These are phyloP conservation scores for Coniferiporia sulphurascens DNA, from an alignment of 1,284 basidiomycete genomes.

Conservation along the genomic window DNA sequence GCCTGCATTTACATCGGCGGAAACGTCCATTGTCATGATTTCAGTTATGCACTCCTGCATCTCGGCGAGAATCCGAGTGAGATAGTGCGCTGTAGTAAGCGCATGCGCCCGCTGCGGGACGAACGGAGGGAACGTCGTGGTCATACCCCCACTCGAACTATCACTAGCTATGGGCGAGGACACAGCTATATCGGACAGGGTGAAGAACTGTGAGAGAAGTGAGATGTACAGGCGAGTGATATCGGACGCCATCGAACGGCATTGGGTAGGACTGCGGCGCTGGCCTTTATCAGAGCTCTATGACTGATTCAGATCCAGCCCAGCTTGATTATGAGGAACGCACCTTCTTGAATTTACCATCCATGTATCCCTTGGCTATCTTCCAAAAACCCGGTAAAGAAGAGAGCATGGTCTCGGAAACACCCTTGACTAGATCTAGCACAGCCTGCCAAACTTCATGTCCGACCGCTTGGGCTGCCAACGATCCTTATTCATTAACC, in stretches of 20 bases:
- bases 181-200: conserved; percentile 72
- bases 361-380: conserved; percentile 86
- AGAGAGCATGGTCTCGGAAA: conserved; percentile 65
- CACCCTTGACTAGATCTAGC: conserved; percentile 63
- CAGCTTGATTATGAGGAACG: conserved; percentile 9
- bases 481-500: background rate
- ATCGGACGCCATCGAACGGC: conserved; percentile 87
- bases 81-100: conserved; percentile 78
- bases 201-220: conserved; percentile 86
- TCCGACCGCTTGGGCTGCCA: conserved; percentile 52
- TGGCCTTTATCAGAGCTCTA: conserved; percentile 23
- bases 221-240: conserved; percentile 86
- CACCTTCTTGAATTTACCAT: conserved; percentile 87
- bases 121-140: conserved; percentile 44
- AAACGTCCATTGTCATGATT: conserved; percentile 76
- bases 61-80: conserved; percentile 77
- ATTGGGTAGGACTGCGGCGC: conserved; percentile 78
- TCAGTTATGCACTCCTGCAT: conserved; percentile 86
- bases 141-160: conserved; percentile 22
- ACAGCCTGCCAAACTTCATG: conserved; percentile 82
- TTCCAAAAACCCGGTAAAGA: conserved; percentile 92
- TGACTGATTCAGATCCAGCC: conserved; percentile 25
- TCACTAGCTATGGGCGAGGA: conserved; percentile 37
- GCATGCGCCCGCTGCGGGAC: conserved; percentile 79
- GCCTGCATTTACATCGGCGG: conserved; percentile 63